phyloP scores from a whole-genome alignment of 495 filamentous ascomycete genomes.

The Chlorociboria aeruginascens region DNA sequence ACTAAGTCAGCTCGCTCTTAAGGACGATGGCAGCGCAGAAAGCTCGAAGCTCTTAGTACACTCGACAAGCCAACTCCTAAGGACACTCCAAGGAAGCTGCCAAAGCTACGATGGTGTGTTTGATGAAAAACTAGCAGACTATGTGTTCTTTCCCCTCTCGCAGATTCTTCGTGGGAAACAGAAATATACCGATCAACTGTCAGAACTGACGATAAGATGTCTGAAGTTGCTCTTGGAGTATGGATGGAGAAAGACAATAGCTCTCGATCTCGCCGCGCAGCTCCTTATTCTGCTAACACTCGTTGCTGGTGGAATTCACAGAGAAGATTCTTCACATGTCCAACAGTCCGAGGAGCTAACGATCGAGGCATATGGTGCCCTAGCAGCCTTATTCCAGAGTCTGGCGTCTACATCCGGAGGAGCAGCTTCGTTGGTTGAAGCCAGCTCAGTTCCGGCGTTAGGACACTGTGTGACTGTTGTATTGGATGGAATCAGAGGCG shows the following conservation, averaged over 20 bases:
- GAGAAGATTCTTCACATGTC: slow-evolving; percentile 26
- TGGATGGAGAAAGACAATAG: slow-evolving; percentile 63
- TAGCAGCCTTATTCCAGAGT: slow-evolving; percentile 30
- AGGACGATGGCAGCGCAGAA: slow-evolving; percentile 40
- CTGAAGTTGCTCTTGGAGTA: slow-evolving; percentile 57
- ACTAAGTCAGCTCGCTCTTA: slow-evolving; percentile 57
- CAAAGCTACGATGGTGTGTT: slow-evolving; percentile 37
- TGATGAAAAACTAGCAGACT: slow-evolving; percentile 80
- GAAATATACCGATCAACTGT: slow-evolving; percentile 52
- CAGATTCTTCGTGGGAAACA: slow-evolving; percentile 73
- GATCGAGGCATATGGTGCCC: slow-evolving; percentile 35
- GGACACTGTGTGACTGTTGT: slow-evolving; percentile 75
- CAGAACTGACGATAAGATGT: slow-evolving; percentile 66
- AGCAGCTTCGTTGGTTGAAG: slow-evolving; percentile 32
- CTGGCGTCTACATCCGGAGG: slow-evolving; percentile 22
- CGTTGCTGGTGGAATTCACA: slow-evolving; percentile 50
- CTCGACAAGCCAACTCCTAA: slow-evolving; percentile 40
- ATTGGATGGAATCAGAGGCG: slow-evolving; percentile 55
- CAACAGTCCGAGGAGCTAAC: slow-evolving; percentile 53
- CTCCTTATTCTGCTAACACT: slow-evolving; percentile 77
- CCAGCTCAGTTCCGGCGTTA: slow-evolving; percentile 61
- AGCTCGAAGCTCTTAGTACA: slow-evolving; percentile 41
- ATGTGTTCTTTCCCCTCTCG: slow-evolving; percentile 85
- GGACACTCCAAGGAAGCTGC: slow-evolving; percentile 39
- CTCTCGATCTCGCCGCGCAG: slow-evolving; percentile 63